Evolutionary conservation across 768 basidiomycete species (phyloP).

Genomic region (Suillus hirtellus): DNA sequence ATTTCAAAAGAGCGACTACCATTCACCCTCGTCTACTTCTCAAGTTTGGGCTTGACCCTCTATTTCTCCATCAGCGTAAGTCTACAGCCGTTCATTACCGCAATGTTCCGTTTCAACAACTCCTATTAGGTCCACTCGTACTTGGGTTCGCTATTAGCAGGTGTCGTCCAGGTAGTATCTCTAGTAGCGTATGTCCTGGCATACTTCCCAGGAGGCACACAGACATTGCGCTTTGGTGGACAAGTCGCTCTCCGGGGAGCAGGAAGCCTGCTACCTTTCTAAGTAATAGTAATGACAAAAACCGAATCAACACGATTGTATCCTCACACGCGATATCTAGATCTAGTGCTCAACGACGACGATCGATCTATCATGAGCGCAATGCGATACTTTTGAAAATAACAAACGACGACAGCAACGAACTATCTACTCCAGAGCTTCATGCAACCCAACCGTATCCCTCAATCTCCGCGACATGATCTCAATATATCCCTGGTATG

Average conservation of each 20-base stretch:
- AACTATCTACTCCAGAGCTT: conserved; percentile 26
- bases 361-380: not conserved
- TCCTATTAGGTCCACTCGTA: conserved; percentile 73
- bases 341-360: conserved; percentile 2
- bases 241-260: conserved; percentile 84
- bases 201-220: conserved; percentile 91
- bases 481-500: conserved; percentile 70
- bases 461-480: conserved; percentile 73
- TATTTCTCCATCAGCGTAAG: conserved; percentile 90
- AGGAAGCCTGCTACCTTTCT: conserved; percentile 79
- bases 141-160: conserved; percentile 81
- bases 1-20: conserved; percentile 80
- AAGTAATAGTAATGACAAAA: conserved; percentile 18
- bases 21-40: conserved; percentile 81
- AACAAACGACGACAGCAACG: not conserved
- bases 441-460: conserved; percentile 61
- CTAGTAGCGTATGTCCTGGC: conserved; percentile 88
- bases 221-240: conserved; percentile 78
- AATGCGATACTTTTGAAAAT: conserved; percentile 8
- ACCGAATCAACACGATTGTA: not conserved
- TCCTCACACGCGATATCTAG: conserved; percentile 7
- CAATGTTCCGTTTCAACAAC: conserved; percentile 5
- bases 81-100: conserved; percentile 16
- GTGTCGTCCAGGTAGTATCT: conserved; percentile 77
- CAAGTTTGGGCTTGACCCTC: conserved; percentile 80